These are phyloP conservation scores for Phlyctochytrium bullatum DNA, from an alignment of 192 early-diverging fungal species.

Conservation along the genomic window DNA sequence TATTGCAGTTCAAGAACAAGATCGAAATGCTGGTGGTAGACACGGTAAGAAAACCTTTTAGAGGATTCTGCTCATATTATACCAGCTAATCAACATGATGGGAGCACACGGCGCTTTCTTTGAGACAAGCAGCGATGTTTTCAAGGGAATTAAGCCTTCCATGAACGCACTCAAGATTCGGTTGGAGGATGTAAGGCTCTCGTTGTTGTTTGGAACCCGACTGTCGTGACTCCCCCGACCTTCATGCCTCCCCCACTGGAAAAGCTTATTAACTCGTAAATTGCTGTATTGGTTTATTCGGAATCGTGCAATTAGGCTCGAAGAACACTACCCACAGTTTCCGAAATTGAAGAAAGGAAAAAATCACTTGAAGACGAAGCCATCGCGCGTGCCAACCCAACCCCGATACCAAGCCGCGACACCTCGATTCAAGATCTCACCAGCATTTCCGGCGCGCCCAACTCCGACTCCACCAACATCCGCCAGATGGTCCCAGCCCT, in stretches of 20 bases:
- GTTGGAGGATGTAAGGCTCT: conserved; percentile 30
- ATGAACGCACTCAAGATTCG: conserved; percentile 39
- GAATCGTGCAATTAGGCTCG: no score
- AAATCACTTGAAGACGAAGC: conserved; percentile 27
- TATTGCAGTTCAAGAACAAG: conserved; percentile 55
- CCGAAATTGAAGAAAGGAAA: conserved; percentile 19
- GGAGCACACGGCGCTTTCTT: conserved; percentile 39
- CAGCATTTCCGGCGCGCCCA: no score
- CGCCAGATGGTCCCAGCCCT: no score
- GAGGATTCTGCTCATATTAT: neutral
- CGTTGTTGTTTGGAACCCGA: no score
- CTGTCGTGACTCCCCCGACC: no score
- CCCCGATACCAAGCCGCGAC: no score
- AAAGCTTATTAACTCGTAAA: no score
- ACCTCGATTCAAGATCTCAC: no score
- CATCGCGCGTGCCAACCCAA: conserved; percentile 18
- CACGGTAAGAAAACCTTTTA: conserved; percentile 26
- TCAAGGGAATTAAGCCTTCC: conserved; percentile 25
- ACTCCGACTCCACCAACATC: no score
- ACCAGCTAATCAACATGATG: no score
- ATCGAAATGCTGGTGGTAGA: conserved; percentile 52
- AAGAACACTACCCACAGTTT: conserved; percentile 12
- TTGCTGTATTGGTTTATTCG: no score
- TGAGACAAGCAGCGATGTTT: conserved; percentile 32
- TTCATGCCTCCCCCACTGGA: no score